Conservation (phyloP, 768 basidiomycete species). For the Psilocybe cubensis region DNA sequence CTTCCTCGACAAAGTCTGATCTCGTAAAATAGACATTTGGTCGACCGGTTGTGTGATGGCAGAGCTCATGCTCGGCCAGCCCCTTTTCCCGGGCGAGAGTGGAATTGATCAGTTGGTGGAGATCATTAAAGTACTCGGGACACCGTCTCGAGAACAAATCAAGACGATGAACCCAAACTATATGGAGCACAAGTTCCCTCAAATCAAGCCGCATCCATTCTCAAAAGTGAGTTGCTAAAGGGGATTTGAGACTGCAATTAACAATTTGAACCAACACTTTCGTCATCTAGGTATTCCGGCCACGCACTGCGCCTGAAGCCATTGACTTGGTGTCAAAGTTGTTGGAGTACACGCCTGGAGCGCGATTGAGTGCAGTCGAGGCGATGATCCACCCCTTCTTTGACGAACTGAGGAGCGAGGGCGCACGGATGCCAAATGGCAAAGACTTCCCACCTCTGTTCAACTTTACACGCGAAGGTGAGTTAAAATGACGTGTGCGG, state of each 20-base stretch:
- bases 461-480: slow-evolving; percentile 95
- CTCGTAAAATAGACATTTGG: slow-evolving; percentile 81
- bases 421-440: slow-evolving; percentile 94
- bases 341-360: slow-evolving; percentile 97
- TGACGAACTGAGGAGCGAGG: slow-evolving; percentile 90
- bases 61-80: slow-evolving; percentile 98
- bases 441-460: slow-evolving; percentile 95
- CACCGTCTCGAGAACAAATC: slow-evolving; percentile 98
- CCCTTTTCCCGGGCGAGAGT: slow-evolving; percentile 97
- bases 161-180: slow-evolving; percentile 99
- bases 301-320: slow-evolving; percentile 93
- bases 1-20: slow-evolving; percentile 14
- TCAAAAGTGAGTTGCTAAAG: slow-evolving; percentile 68
- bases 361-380: slow-evolving; percentile 86
- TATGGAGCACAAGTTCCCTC: slow-evolving; percentile 99
- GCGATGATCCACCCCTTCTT: slow-evolving; percentile 97
- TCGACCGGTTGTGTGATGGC: slow-evolving; percentile 99
- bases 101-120: slow-evolving; percentile 99
- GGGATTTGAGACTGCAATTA: neutral
- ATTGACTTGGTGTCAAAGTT: slow-evolving; percentile 95
- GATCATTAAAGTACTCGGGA: slow-evolving; percentile 99
- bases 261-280: neutral
- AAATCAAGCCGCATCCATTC: slow-evolving; percentile 99
- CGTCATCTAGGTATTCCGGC: slow-evolving; percentile 99
- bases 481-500: slow-evolving; percentile 29